Percentiles rank a stretch among this genome's conserved stretches.
These are phyloP conservation scores for Endocalyx cinctus DNA, from an alignment of 2,329 filamentous ascomycete genomes.

Conservation along the genomic window DNA sequence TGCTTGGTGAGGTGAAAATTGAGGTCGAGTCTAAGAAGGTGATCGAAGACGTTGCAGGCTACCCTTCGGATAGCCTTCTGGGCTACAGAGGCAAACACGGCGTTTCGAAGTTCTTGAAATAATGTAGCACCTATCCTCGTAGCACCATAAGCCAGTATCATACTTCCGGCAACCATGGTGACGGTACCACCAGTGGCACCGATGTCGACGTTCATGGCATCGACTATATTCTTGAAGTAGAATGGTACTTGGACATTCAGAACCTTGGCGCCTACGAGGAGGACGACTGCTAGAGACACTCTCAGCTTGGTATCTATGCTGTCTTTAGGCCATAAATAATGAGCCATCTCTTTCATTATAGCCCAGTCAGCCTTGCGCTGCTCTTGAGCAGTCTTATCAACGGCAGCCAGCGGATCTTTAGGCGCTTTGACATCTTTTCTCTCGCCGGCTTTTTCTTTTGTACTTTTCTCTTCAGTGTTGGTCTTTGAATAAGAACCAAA, in stretches of 20 bases:
- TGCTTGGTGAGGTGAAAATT: slow-evolving; percentile 93
- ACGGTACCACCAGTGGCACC: slow-evolving; percentile 82
- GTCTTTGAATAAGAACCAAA: slow-evolving; percentile 17
- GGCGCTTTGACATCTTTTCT: slow-evolving; percentile 15
- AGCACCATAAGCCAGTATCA: slow-evolving; percentile 89
- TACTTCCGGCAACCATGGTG: slow-evolving; percentile 80
- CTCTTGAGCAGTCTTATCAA: slow-evolving; percentile 70
- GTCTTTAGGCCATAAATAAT: slow-evolving; percentile 93
- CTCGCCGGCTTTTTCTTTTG: slow-evolving; percentile 7
- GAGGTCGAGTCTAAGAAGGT: slow-evolving; percentile 81
- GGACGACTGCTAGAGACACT: slow-evolving; percentile 75
- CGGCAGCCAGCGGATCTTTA: slow-evolving; percentile 55
- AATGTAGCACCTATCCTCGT: slow-evolving; percentile 84
- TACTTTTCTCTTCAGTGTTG: no score
- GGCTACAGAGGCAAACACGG: slow-evolving; percentile 92
- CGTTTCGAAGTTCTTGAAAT: slow-evolving; percentile 92
- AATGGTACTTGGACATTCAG: slow-evolving; percentile 98
- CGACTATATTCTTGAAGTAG: slow-evolving; percentile 97
- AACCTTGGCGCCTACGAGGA: slow-evolving; percentile 87
- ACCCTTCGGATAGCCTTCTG: slow-evolving; percentile 94
- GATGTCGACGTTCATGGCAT: slow-evolving; percentile 96
- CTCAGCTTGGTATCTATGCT: slow-evolving; percentile 77
- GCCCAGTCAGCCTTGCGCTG: slow-evolving; percentile 97
- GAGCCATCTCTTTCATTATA: slow-evolving; percentile 96
- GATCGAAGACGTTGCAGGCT: slow-evolving; percentile 86